Base-by-base conservation (phyloP, 139 green algal species). In the Chlorella vulgaris region DNA sequence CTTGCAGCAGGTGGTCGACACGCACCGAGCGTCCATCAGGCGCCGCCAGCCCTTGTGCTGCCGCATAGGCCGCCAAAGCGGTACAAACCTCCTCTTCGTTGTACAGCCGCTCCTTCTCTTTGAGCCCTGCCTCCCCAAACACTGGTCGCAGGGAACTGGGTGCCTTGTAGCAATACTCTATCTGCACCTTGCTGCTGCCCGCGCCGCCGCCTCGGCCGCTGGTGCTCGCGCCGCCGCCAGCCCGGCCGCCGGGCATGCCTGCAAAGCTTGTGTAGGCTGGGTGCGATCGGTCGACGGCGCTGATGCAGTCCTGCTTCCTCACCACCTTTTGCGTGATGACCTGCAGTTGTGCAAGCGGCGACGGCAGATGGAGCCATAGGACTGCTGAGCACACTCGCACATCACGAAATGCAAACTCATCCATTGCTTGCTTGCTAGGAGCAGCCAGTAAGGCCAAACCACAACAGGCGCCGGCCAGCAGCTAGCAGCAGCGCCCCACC, bases 241-340 rank as follows among this genome's bases (percentile, higher is more conserved):
- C 58, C 18, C 50, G 29, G 58, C 28, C 8, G 74, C 43, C 43
- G 1, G 58, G 42, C 62, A 70, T 74, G 75, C 76, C 76, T 0
- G 62, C 35, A 24, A 75, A 85, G 26, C 58, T 29, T 24, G 66
- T 78, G 80, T 67, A 81, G n/a, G 36, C 51, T 0, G 74, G 31
- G 69, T 86, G 80, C 15, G 29, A 61, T 35, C 74, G 71, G 75
- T 86, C 43, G 26, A 88, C 74, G 18, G 71, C 50, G 1, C 33
- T 69, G 78, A 88, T 83, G 69, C 66, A 53, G 38, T 82, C 61
- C 65, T 88, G 77, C 65, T 88, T 88, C 43, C 84, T 74, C 33
- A 88, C 69, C 36, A 75, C 53, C 65, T 88, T 88, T 26, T 82
- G 84, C 0, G 73, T 74, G 78, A 83, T 78, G 42, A 81, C 62